phyloP scores from a whole-genome alignment of 139 green algal species.

The Tetradesmus lagerheimii region DNA sequence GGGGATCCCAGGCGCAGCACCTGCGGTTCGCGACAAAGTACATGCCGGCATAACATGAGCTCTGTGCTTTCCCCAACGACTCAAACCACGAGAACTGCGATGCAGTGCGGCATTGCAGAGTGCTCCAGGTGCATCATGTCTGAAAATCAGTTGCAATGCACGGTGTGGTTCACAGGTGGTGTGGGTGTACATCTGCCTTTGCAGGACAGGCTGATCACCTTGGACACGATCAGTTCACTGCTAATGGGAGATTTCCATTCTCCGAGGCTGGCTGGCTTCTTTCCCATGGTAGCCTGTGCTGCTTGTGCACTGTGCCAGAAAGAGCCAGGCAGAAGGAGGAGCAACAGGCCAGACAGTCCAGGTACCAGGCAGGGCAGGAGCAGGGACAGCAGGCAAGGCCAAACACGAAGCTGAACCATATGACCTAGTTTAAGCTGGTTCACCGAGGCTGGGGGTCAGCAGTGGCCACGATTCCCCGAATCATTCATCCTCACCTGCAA shows the following conservation, averaged over 20 bases:
- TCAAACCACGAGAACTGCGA: too few species aligned
- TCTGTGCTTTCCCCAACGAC: too few species aligned
- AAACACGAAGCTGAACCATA: neutral
- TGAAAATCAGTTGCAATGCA: too few species aligned
- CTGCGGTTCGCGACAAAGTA: neutral
- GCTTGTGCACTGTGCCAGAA: neutral
- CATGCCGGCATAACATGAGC: neutral
- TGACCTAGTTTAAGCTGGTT: neutral
- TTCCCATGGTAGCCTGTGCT: slow-evolving; percentile 3
- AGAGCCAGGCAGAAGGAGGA: neutral
- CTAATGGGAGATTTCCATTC: slow-evolving; percentile 74
- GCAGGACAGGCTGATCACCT: slow-evolving; percentile 12
- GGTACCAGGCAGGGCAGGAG: neutral
- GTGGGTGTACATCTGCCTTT: too few species aligned
- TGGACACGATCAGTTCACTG: slow-evolving; percentile 62
- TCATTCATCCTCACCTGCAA: neutral
- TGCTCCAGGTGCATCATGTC: too few species aligned
- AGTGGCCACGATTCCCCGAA: too few species aligned
- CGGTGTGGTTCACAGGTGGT: too few species aligned
- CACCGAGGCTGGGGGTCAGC: too few species aligned
- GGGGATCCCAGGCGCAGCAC: slow-evolving; percentile 59
- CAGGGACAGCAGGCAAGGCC: neutral
- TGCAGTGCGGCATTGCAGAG: too few species aligned
- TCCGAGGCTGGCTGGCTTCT: slow-evolving; percentile 34
- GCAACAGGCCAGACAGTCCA: neutral